Percentiles rank a stretch among this genome's conserved stretches.
phyloP scores from a whole-genome alignment of 768 basidiomycete species.

The Lactarius sanguifluus region DNA sequence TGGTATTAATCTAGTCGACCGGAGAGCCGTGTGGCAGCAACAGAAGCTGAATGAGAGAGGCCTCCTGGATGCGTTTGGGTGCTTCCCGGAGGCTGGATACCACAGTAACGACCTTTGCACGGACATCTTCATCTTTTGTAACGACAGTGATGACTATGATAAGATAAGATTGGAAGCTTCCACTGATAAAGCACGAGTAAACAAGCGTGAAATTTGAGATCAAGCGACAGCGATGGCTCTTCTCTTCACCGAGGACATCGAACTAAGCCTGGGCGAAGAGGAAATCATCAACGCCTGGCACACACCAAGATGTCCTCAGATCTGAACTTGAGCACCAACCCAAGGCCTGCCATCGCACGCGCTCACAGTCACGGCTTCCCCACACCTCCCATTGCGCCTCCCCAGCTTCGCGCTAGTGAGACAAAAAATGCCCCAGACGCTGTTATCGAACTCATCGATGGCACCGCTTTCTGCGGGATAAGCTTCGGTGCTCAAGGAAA shows the following conservation, averaged over 20 bases:
- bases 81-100: constrained; percentile 12
- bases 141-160: not conserved
- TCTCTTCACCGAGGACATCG: constrained; percentile 22
- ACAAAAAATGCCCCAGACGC: constrained; percentile 46
- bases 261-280: constrained; percentile 27
- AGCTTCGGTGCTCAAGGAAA: constrained; percentile 92
- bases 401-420: constrained; percentile 31
- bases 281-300: constrained; percentile 12
- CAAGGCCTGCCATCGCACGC: constrained; percentile 48
- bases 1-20: constrained; percentile 9
- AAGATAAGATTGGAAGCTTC: not conserved
- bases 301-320: constrained; percentile 9
- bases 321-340: constrained; percentile 35
- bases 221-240: constrained; percentile 1
- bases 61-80: constrained; percentile 9
- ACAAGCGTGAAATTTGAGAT: constrained; percentile 7
- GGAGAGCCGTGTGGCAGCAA: not conserved
- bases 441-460: constrained; percentile 88
- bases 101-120: not conserved
- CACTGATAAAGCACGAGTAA: constrained; percentile 14
- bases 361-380: constrained; percentile 43
- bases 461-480: constrained; percentile 82
- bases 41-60: constrained; percentile 1
- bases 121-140: not conserved
- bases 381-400: constrained; percentile 39